Conservation (phyloP, 495 filamentous ascomycete species). For the Bombardia bombarda region DNA sequence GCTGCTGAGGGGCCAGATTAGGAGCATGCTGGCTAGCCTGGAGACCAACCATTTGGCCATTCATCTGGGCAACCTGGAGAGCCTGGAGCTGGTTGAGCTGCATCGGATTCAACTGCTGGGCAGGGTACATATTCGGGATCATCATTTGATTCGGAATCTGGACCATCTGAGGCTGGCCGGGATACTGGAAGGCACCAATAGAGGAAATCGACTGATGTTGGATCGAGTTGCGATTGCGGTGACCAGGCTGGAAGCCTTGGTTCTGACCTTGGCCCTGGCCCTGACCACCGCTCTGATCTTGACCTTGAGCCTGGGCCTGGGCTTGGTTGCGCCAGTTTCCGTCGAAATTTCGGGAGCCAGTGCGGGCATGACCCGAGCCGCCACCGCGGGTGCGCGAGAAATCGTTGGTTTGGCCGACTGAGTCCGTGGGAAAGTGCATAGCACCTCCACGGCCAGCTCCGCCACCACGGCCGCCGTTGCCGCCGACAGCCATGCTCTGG, state of each 20-base stretch:
- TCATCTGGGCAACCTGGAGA: conserved; percentile 79
- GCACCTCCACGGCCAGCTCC: conserved; percentile 28
- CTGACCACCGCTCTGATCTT: conserved; percentile 43
- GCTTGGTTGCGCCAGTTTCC: conserved; percentile 93
- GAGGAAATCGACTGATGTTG: conserved; percentile 73
- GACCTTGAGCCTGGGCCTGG: conserved; percentile 50
- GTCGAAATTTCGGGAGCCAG: conserved; percentile 87
- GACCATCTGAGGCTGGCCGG: conserved; percentile 82
- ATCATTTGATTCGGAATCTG: conserved; percentile 76
- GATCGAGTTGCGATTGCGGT: conserved; percentile 77
- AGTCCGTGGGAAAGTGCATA: conserved; percentile 25
- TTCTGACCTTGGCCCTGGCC: conserved; percentile 67
- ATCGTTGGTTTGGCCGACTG: conserved; percentile 40
- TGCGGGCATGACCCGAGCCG: conserved; percentile 61
- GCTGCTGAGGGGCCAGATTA: conserved; percentile 52
- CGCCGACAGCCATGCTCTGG: conserved; percentile 55
- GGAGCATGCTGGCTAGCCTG: conserved; percentile 74
- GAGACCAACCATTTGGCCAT: conserved; percentile 62
- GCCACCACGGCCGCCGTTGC: conserved; percentile 40
- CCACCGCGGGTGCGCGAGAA: conserved; percentile 62
- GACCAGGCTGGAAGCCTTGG: conserved; percentile 85
- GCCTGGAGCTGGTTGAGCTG: conserved; percentile 89
- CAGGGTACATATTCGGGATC: conserved; percentile 69
- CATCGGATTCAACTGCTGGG: conserved; percentile 80
- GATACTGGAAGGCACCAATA: conserved; percentile 85